Evolutionary conservation across 208 protist genomes (phyloP).

Genomic region (Leishmania turanica): DNA sequence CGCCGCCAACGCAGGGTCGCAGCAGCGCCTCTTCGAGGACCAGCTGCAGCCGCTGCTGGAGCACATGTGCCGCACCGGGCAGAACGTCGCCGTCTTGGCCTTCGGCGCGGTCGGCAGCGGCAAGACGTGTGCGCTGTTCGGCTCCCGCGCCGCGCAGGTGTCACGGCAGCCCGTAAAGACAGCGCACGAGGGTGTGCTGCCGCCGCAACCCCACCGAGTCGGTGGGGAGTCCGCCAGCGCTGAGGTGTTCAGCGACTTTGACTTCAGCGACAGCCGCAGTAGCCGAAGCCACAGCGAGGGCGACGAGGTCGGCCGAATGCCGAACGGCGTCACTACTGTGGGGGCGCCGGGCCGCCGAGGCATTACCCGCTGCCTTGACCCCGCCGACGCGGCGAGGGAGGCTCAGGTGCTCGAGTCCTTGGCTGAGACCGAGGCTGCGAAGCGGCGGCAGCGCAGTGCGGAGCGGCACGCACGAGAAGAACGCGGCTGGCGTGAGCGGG

Average conservation of each 20-base stretch:
- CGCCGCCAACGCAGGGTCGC: background rate
- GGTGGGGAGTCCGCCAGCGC: background rate
- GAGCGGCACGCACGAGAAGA: slow-evolving; percentile 16
- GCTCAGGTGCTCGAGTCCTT: slow-evolving; percentile 14
- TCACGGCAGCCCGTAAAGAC: background rate
- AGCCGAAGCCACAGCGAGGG: background rate
- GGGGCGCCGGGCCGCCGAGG: slow-evolving; percentile 4
- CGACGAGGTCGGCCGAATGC: background rate
- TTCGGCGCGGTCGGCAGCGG: slow-evolving; percentile 72
- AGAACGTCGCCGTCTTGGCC: slow-evolving; percentile 55
- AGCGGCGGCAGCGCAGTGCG: slow-evolving; percentile 12
- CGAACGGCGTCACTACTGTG: slow-evolving; percentile 7
- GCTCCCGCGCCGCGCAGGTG: slow-evolving; percentile 11
- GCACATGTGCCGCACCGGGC: slow-evolving; percentile 35
- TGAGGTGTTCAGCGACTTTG: background rate
- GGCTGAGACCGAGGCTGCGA: slow-evolving; percentile 2
- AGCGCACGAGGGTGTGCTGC: background rate
- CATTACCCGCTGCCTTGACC: slow-evolving; percentile 27
- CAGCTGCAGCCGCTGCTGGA: slow-evolving; percentile 40
- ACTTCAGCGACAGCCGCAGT: background rate
- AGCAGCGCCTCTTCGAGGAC: slow-evolving; percentile 36
- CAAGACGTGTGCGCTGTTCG: slow-evolving; percentile 79
- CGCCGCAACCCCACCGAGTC: slow-evolving; percentile 1
- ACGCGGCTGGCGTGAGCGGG: slow-evolving; percentile 15
- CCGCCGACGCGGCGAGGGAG: slow-evolving; percentile 18